Base-by-base conservation (phyloP, 768 basidiomycete genomes). In the Leccinellum luteum region DNA sequence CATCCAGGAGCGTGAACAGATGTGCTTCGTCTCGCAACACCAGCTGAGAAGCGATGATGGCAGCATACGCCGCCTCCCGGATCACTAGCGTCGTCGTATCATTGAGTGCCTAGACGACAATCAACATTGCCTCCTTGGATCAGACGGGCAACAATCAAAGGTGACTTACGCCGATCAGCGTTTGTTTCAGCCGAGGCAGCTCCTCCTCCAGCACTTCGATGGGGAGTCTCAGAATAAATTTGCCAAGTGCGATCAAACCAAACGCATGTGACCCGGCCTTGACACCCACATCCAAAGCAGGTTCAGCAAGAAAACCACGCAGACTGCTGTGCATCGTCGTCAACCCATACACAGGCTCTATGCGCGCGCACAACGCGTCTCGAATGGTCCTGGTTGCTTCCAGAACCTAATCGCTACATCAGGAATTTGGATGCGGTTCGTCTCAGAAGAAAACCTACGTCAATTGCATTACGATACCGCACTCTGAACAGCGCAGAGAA, bases 171-270 rank as follows among this genome's bases (percentile, higher is more conserved):
- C 82, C 74, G 21, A 89, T 87, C 59, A 94, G 69, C 2, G 90
- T 91, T 27, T 69, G 74, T 65, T 84, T 85, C 54, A 94, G 70
- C 35, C 90, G 85, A 43, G 92, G 92, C 43, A 94, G 69, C 63
- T 94, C 92, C 63, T 94, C 92, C 71, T 93, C 92, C 21, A 93
- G 82, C 53, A 94, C 86, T 68, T 93, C 90, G 2, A 85, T 79
- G 15, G 92, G 92, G 17, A 94, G 78, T 34, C 87, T 84, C 56
- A 93, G 71, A 60, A 91, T 85, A 60, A 92, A 92, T 72, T 90
- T 92, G 34, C 89, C 91, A 13, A 94, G 71, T 1, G 88, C 90
- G 61, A 92, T 85, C 53, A 94, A 78, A 5, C 91, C 92, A 72
- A 92, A 94, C 4, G 90, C 90, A 67, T 87, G 86, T 1, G 87